Conservation (phyloP, 2,329 filamentous ascomycete species). For the Sclerotiophoma versabilis region DNA sequence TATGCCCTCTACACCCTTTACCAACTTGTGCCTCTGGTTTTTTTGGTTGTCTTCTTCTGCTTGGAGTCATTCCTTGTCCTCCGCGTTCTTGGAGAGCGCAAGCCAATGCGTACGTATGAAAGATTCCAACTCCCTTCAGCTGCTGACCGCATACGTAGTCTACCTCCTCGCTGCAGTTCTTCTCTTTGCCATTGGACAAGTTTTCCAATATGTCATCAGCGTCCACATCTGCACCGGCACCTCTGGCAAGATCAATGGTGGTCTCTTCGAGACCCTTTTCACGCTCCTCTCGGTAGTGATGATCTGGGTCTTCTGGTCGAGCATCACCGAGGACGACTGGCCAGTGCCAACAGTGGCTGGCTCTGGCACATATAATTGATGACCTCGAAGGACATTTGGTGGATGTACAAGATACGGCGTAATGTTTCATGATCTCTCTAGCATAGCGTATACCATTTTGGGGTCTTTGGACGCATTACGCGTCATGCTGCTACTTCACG, state of each 20-base stretch:
- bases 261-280: conserved; percentile 92
- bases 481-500: conserved; percentile 39
- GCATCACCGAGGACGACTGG: conserved; percentile 99
- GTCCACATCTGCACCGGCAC: conserved; percentile 87
- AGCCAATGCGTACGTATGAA: conserved; percentile 77
- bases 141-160: conserved; percentile 54
- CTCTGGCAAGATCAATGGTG: conserved; percentile 85
- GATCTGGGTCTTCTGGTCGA: conserved; percentile 97
- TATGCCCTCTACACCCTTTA: conserved; percentile 95
- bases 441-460: conserved; percentile 51
- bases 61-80: conserved; percentile 86
- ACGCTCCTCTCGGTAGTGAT: conserved; percentile 82
- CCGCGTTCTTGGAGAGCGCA: conserved; percentile 82
- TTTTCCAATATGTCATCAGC: conserved; percentile 96
- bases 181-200: conserved; percentile 88
- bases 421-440: conserved; percentile 49
- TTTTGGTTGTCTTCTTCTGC: conserved; percentile 85
- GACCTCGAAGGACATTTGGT: conserved; percentile 16
- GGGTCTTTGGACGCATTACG: conserved; percentile 38
- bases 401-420: conserved; percentile 34
- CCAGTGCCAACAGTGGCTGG: conserved; percentile 62
- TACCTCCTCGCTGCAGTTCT: conserved; percentile 78
- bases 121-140: not conserved
- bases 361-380: conserved; percentile 50
- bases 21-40: conserved; percentile 85